phyloP scores from a whole-genome alignment of 1,139 yeast genomes.

The Ogataea hybrid region DNA sequence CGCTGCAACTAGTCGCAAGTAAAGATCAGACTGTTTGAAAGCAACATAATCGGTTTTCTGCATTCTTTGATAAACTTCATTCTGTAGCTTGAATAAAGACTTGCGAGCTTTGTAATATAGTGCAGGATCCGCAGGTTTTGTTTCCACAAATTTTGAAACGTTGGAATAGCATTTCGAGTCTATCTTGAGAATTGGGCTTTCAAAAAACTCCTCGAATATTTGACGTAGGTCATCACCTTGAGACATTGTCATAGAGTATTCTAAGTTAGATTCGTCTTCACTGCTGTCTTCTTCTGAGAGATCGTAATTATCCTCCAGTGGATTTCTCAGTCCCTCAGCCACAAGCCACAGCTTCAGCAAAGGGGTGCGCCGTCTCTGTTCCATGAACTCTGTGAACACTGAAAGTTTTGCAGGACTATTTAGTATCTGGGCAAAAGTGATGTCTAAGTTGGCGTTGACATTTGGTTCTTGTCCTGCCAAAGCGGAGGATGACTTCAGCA shows the following conservation, averaged over 20 bases:
- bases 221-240: constrained; percentile 46
- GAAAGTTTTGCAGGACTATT: constrained; percentile 46
- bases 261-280: constrained; percentile 29
- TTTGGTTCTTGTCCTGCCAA: constrained; percentile 10
- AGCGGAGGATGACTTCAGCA: constrained; percentile 16
- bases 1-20: constrained; percentile 44
- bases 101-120: constrained; percentile 50
- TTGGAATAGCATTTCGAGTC: constrained; percentile 29
- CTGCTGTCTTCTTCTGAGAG: constrained; percentile 21
- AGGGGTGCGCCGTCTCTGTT: constrained; percentile 41
- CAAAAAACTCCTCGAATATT: constrained; percentile 46
- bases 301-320: constrained; percentile 51
- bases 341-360: constrained; percentile 63
- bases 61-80: constrained; percentile 47
- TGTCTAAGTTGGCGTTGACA: constrained; percentile 23
- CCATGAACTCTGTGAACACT: constrained; percentile 58
- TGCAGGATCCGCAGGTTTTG: constrained; percentile 21
- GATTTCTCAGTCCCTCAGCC: constrained; percentile 68
- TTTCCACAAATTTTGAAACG: constrained; percentile 35
- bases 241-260: constrained; percentile 38
- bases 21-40: constrained; percentile 53
- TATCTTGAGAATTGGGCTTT: constrained; percentile 32
- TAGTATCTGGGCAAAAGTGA: constrained; percentile 40
- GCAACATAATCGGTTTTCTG: constrained; percentile 50
- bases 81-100: constrained; percentile 56